Evolutionary conservation across 805 yeast genomes (phyloP).

Genomic region (Starmerella riodocensis): DNA sequence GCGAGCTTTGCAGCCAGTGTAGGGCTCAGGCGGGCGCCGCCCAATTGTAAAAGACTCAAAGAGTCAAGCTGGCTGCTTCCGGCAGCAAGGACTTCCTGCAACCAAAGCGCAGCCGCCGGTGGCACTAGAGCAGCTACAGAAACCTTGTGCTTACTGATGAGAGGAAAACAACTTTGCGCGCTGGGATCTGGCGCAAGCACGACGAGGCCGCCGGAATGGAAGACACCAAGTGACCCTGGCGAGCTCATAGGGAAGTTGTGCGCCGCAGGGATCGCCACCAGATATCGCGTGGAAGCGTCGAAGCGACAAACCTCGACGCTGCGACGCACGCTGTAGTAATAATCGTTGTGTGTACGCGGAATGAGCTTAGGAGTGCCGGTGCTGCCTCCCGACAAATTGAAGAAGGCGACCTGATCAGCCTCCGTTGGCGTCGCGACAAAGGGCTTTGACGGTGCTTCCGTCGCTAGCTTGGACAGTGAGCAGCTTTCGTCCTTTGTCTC

Average conservation of each 20-base stretch:
- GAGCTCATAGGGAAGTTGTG: constrained; percentile 18
- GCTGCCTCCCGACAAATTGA: constrained; percentile 14
- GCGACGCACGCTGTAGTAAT: constrained; percentile 12
- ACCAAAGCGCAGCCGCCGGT: constrained; percentile 16
- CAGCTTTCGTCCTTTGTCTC: background rate
- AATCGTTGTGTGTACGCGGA: constrained; percentile 17
- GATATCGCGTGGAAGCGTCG: constrained; percentile 1
- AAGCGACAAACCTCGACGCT: constrained; percentile 12
- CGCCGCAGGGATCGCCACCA: constrained; percentile 14
- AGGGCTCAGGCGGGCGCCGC: constrained; percentile 16
- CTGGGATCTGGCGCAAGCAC: constrained; percentile 13
- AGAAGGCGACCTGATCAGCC: constrained; percentile 13
- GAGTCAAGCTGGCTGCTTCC: constrained; percentile 1
- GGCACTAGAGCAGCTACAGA: constrained; percentile 14
- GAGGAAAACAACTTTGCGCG: constrained; percentile 11
- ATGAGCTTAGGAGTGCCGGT: constrained; percentile 16
- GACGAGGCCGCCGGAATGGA: constrained; percentile 11
- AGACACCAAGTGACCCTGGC: constrained; percentile 14
- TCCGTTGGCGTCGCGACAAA: constrained; percentile 4
- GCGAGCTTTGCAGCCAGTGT: constrained; percentile 10
- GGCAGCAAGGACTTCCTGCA: constrained; percentile 5
- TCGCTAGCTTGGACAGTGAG: background rate
- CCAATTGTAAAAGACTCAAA: constrained; percentile 10
- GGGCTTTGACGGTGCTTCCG: background rate
- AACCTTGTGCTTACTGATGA: constrained; percentile 9